Evolutionary conservation across 768 basidiomycete genomes (phyloP).

Genomic region (Russula olivacea): DNA sequence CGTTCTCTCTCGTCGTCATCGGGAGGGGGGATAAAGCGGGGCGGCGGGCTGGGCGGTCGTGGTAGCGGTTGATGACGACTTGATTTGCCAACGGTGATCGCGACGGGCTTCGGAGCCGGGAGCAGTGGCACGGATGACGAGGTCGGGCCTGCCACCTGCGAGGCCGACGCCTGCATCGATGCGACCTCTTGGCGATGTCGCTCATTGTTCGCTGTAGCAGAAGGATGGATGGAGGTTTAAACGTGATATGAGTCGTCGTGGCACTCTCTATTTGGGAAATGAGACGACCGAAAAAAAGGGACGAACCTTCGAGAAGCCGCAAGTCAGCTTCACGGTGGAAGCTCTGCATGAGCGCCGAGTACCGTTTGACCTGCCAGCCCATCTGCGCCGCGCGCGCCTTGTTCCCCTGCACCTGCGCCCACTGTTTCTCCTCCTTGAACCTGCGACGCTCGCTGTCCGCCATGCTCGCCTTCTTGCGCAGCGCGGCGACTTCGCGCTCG

Average conservation of each 20-base stretch:
- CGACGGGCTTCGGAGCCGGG: constrained; percentile 12
- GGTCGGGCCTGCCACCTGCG: constrained; percentile 16
- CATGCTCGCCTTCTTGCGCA: constrained; percentile 70
- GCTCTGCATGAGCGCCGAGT: constrained; percentile 72
- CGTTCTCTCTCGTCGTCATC: constrained; percentile 1
- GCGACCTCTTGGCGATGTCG: constrained; percentile 26
- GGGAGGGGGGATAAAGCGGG: constrained; percentile 14
- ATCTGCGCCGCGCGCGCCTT: constrained; percentile 67
- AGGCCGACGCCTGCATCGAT: constrained; percentile 21
- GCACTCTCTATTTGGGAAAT: neutral
- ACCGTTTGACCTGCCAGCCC: constrained; percentile 79
- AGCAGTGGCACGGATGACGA: constrained; percentile 4
- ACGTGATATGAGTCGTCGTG: too few species aligned
- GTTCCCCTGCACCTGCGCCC: constrained; percentile 79
- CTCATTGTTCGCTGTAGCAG: constrained; percentile 27
- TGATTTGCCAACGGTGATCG: constrained; percentile 14
- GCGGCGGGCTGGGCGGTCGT: constrained; percentile 8
- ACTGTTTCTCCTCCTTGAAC: constrained; percentile 81
- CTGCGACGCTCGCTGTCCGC: constrained; percentile 79
- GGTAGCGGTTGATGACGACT: neutral
- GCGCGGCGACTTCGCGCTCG: constrained; percentile 68
- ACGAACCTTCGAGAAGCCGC: constrained; percentile 58
- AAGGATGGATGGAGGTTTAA: constrained; percentile 5
- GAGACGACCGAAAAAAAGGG: too few species aligned
- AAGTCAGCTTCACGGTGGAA: constrained; percentile 74